Conservation (phyloP, 345 rosid genomes). For the Gynandropsis gynandra region DNA sequence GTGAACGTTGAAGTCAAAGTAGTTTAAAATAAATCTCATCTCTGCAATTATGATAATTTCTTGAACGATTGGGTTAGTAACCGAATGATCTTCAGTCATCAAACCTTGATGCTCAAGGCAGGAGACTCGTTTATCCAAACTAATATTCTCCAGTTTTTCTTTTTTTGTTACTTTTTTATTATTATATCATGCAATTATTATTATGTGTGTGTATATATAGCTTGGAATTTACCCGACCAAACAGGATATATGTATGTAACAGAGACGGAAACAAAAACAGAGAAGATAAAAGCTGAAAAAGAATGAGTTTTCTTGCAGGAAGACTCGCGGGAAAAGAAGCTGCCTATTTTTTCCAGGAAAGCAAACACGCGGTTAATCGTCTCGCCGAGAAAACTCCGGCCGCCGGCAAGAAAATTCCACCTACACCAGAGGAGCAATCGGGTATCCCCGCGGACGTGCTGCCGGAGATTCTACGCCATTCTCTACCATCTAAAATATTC, state of each 20-base stretch:
- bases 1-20: constrained; percentile 9
- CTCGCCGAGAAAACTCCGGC: constrained; percentile 52
- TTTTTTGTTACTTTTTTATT: background rate
- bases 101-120: constrained; percentile 26
- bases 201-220: no score
- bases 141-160: background rate
- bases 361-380: constrained; percentile 80
- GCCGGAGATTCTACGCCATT: constrained; percentile 79
- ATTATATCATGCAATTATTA: background rate
- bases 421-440: constrained; percentile 18
- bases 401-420: constrained; percentile 27
- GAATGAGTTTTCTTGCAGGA: constrained; percentile 84
- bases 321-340: constrained; percentile 88
- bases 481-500: constrained; percentile 60
- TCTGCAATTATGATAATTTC: background rate
- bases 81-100: constrained; percentile 6
- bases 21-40: constrained; percentile 13
- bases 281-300: background rate
- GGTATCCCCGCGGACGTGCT: constrained; percentile 63
- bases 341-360: constrained; percentile 77
- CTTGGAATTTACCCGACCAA: background rate
- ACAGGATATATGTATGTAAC: background rate
- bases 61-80: constrained; percentile 10
- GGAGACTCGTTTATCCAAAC: constrained; percentile 7
- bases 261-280: constrained; percentile 8